phyloP scores from a whole-genome alignment of 2,329 filamentous ascomycete species.

The Talaromyces sp. region DNA sequence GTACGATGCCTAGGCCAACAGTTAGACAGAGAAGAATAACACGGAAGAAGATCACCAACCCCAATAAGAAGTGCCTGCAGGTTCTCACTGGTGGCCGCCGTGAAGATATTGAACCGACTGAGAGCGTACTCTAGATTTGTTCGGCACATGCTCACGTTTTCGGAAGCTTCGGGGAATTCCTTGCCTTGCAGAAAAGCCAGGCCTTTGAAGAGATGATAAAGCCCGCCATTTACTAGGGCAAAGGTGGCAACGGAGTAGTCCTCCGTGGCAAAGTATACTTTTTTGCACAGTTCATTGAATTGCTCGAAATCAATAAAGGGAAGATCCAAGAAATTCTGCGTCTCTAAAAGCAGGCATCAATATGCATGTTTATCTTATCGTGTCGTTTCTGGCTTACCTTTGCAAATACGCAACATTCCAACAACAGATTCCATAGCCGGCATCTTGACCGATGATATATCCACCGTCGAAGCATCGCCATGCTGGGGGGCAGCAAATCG shows the following conservation, averaged over 20 bases:
- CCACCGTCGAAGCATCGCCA: constrained; percentile 20
- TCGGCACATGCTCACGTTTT: constrained; percentile 33
- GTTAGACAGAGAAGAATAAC: constrained; percentile 25
- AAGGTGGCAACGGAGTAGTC: constrained; percentile 38
- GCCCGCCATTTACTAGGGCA: constrained; percentile 34
- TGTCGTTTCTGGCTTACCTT: constrained; percentile 23
- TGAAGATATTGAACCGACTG: constrained; percentile 50
- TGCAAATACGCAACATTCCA: constrained; percentile 26
- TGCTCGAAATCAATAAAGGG: constrained; percentile 30
- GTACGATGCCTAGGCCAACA: constrained; percentile 49
- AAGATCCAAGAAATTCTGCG: constrained; percentile 21
- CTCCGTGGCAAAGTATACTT: constrained; percentile 41
- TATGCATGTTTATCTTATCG: neutral
- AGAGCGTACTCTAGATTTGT: constrained; percentile 43
- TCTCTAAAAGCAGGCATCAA: constrained; percentile 15
- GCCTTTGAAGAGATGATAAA: constrained; percentile 34
- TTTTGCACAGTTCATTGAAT: constrained; percentile 37
- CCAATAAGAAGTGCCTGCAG: constrained; percentile 57
- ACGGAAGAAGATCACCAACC: constrained; percentile 34
- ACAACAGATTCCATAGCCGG: constrained; percentile 33
- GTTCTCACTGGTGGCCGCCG: constrained; percentile 53
- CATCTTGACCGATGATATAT: constrained; percentile 31
- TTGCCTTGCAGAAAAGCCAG: constrained; percentile 14
- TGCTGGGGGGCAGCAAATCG: constrained; percentile 21
- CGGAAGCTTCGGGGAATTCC: constrained; percentile 20